Conservation (phyloP, 257 asterid genomes). For the Solanum ossicruentum region DNA sequence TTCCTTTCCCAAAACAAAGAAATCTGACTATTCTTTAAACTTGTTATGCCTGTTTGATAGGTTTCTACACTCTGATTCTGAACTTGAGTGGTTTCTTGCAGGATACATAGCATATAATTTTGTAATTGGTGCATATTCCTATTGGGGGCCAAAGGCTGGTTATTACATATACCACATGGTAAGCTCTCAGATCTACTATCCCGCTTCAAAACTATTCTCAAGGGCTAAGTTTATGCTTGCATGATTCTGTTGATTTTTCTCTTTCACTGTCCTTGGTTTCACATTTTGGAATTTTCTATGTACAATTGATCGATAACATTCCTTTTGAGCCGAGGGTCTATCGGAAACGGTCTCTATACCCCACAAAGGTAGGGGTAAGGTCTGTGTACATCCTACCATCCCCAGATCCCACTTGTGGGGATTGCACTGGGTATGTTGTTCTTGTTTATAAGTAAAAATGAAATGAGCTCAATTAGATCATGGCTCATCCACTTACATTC, state of each 20-base stretch:
- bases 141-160: slow-evolving; percentile 99
- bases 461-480: neutral
- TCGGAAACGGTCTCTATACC: neutral
- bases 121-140: slow-evolving; percentile 94
- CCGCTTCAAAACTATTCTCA: neutral
- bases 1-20: neutral
- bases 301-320: neutral
- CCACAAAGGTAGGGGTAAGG: neutral
- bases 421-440: neutral
- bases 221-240: neutral
- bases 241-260: neutral
- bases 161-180: slow-evolving; percentile 89
- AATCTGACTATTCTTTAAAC: neutral
- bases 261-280: neutral
- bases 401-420: neutral
- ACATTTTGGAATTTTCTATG: neutral
- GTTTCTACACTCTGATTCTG: neutral
- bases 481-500: neutral
- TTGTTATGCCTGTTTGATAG: neutral
- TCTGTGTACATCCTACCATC: neutral
- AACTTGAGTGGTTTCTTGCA: slow-evolving; percentile 20
- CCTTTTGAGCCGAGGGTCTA: neutral
- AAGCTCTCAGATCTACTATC: slow-evolving; percentile 6
- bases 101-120: slow-evolving; percentile 93
- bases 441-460: neutral